These are phyloP conservation scores for Protea cynaroides DNA, from an alignment of 164 flowering plant genomes.

Conservation along the genomic window DNA sequence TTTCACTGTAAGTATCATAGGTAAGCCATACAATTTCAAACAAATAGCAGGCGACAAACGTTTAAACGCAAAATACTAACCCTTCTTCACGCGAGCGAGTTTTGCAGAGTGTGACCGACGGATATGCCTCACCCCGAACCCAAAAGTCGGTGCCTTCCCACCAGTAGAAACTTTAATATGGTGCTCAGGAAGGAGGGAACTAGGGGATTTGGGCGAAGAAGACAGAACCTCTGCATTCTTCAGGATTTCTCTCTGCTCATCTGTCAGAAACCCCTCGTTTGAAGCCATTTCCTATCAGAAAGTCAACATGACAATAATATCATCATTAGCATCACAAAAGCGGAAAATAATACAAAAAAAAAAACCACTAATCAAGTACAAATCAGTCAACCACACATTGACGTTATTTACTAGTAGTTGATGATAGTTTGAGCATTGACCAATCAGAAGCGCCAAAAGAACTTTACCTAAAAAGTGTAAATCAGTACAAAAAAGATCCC, in stretches of 20 bases:
- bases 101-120: slow-evolving; percentile 89
- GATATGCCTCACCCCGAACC: slow-evolving; percentile 62
- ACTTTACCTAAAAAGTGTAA: not conserved
- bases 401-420: no score
- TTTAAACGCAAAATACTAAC: slow-evolving; percentile 28
- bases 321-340: slow-evolving; percentile 2
- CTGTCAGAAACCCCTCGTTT: slow-evolving; percentile 79
- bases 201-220: slow-evolving; percentile 65
- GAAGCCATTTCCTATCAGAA: slow-evolving; percentile 49
- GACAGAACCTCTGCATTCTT: slow-evolving; percentile 61
- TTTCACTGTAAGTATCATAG: no score
- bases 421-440: not conserved
- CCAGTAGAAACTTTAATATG: slow-evolving; percentile 52
- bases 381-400: no score
- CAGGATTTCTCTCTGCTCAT: slow-evolving; percentile 77
- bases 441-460: not conserved
- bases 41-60: not conserved
- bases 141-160: slow-evolving; percentile 43
- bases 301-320: slow-evolving; percentile 5
- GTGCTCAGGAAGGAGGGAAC: slow-evolving; percentile 49
- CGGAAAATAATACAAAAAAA: not conserved
- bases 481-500: not conserved
- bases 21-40: not conserved
- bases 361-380: no score
- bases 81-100: slow-evolving; percentile 73